Conservation (phyloP, 2,329 filamentous ascomycete species). For the Venturia nashicola region DNA sequence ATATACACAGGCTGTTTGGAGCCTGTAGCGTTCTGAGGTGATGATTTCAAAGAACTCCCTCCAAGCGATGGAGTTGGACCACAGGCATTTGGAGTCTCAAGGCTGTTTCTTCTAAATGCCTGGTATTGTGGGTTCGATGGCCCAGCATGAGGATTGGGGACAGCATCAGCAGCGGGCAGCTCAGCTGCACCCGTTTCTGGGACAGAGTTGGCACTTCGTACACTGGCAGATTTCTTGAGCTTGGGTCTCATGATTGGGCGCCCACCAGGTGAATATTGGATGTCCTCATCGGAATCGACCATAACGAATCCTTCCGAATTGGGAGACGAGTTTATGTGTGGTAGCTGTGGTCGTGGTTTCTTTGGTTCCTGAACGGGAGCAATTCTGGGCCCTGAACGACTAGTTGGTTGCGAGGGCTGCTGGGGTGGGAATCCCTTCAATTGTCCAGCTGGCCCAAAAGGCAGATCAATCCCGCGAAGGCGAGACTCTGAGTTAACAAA, state of each 20-base stretch:
- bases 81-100: not conserved
- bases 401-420: not conserved
- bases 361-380: not conserved
- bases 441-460: conserved; percentile 8
- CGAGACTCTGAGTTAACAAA: conserved; percentile 26
- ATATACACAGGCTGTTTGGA: conserved; percentile 5
- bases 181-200: not conserved
- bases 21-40: not conserved
- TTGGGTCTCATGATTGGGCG: conserved; percentile 12
- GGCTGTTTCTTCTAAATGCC: not conserved
- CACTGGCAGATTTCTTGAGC: conserved; percentile 8
- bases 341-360: not conserved
- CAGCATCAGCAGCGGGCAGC: not conserved
- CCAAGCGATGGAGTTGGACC: not conserved
- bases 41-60: not conserved
- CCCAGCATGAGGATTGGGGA: not conserved
- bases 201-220: not conserved
- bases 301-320: conserved; percentile 6
- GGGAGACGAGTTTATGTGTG: not conserved
- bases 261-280: conserved; percentile 10
- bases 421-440: conserved; percentile 3
- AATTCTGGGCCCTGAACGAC: not conserved
- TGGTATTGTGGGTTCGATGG: conserved; percentile 5
- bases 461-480: conserved; percentile 9
- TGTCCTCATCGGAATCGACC: conserved; percentile 7